These are phyloP conservation scores for Epichloe elymi DNA, from an alignment of 2,329 filamentous ascomycete species.

Conservation along the genomic window DNA sequence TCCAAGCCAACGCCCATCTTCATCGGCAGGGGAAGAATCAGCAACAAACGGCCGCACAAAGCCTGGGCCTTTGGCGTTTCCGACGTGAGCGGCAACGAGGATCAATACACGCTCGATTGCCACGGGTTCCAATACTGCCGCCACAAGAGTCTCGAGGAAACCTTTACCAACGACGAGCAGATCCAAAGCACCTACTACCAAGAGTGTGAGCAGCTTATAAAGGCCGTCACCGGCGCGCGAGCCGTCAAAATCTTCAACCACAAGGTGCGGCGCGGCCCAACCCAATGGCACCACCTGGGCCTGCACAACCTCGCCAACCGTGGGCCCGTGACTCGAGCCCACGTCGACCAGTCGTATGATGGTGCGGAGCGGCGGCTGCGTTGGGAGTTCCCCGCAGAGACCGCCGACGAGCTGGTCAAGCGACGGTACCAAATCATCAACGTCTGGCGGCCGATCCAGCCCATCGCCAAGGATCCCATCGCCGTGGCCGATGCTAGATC, in stretches of 20 bases:
- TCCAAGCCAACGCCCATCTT: conserved; percentile 25
- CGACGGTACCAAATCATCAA: conserved; percentile 41
- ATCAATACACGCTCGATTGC: conserved; percentile 25
- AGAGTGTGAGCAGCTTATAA: conserved; percentile 54
- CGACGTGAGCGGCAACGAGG: conserved; percentile 28
- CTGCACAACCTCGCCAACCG: conserved; percentile 44
- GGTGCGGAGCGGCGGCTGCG: conserved; percentile 20
- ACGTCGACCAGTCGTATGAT: conserved; percentile 42
- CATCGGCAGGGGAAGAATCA: conserved; percentile 14
- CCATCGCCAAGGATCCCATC: conserved; percentile 33
- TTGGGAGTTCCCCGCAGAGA: conserved; percentile 31
- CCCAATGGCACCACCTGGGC: conserved; percentile 53
- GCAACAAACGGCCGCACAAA: conserved; percentile 18
- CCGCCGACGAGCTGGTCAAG: conserved; percentile 22
- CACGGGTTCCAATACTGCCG: conserved; percentile 28
- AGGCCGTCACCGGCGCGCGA: conserved; percentile 42
- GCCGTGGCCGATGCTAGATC: conserved; percentile 37
- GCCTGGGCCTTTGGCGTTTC: conserved; percentile 30
- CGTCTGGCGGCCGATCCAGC: conserved; percentile 26
- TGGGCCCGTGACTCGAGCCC: conserved; percentile 24
- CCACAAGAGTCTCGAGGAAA: conserved; percentile 17
- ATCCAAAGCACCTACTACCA: conserved; percentile 57
- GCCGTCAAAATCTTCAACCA: conserved; percentile 60
- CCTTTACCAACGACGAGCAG: conserved; percentile 37
- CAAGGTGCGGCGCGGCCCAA: conserved; percentile 45